Evolutionary conservation across 2,329 filamentous ascomycete species (phyloP), one percentile per base, ranked within the genome.

Genomic region (Talaromyces islandicus): DNA sequence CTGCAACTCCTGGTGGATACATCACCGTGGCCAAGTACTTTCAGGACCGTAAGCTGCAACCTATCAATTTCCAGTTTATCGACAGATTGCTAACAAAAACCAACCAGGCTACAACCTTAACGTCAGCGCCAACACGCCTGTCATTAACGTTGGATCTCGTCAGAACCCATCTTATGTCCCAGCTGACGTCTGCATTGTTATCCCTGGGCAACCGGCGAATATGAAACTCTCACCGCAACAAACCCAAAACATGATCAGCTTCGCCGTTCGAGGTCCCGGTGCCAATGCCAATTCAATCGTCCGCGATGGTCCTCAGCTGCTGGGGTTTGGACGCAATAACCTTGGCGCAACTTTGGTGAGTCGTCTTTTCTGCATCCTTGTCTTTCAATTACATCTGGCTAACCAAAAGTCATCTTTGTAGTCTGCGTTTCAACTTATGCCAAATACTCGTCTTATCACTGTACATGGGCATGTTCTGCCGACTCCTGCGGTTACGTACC

Each of bases 401-500:
- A 11, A 43, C n/a, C 3, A 24, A 11, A n/a, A 9, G 35, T n/a
- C 21, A 50, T 12, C 19, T 50, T 50, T 12, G 59, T 54, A 81
- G 79, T 63, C 63, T 5, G 69, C 78, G 2, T 94, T 92, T 62
- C 87, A 87, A 5, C 78, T 95, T n/a, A 63, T 66, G 17, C 53
- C 68, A 1, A 63, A 63, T 27, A 60, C 64, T 2, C 62, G 74
- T 75, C 80, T 96, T 35, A 78, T 96, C 35, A 89, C 88, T 0
- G 89, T 96, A 0, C 79, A 80, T 0, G 92, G 85, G 1, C 86
- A 92, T 6, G 82, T 93, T 46, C 80, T 96, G 0, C 48, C 67
- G 0, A 68, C 84, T 0, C 91, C 91, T 0, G 67, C 64, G 0
- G 75, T 96, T 29, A 70, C 75, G 1, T 96, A 96, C 68, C 63